Base-by-base conservation (phyloP, 148 eudicot species). In the Chenopodium suecicum region DNA sequence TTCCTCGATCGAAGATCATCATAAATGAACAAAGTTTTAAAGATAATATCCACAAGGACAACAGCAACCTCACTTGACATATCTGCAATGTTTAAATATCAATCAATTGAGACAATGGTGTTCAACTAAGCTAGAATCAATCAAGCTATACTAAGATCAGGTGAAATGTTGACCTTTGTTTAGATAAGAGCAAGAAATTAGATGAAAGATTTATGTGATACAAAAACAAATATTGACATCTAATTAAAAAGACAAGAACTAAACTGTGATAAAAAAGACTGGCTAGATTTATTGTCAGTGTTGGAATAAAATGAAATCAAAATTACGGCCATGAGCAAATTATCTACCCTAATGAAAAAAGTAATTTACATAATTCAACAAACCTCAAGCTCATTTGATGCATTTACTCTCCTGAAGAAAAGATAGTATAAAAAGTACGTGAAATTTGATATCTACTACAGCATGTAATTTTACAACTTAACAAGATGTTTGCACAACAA, bases 1-100 rank as follows among this genome's bases (percentile, higher is more conserved):
- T 91, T 91, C 85, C 92, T 89, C 70, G 99, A 94, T 81, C 88
- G 89, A 80, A 84, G 90, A 82, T 94, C 99, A 81, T 96, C 99
- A 85, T 94, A 96, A 47, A 92, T 86, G 81, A 19, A 87, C 79
- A 92, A 80, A 29, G 98, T 96, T 79, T 62, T 89, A 85, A 94
- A 92, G 46, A 96, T 75, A 75, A 88, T 84, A 82, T 91, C 99
- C 69, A 94, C 95, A 90, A 96, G 87, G 63, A 82, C 80, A 19
- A 92, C 79, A 62, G 86, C 89, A 78, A 91, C 84, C 84, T 96
- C 98, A 79, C 85, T 71, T 32, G 99, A 90, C 88, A 90, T 86
- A 80, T 91, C 95, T 91, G 91, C 89, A 88, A 73, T 54, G 74
- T 73, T 81, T 77, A 52, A 75, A 81, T 47, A 14, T 66, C 10